These are phyloP conservation scores for Grosmannia penicillata DNA, from an alignment of 2,329 filamentous ascomycete genomes.

Conservation along the genomic window DNA sequence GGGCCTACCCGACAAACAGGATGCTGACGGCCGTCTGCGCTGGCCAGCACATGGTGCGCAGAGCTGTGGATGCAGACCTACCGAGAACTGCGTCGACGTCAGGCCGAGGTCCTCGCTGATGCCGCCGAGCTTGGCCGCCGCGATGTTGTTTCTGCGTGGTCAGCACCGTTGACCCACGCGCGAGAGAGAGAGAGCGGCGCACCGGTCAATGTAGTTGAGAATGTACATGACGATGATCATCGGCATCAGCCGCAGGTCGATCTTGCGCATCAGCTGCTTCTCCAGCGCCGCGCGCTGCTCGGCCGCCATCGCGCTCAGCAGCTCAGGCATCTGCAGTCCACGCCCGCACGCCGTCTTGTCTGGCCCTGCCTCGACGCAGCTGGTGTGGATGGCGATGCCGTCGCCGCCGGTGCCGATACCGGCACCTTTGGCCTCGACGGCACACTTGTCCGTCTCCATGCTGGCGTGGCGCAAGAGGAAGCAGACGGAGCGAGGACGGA, in stretches of 20 bases:
- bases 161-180: neutral
- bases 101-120: constrained; percentile 29
- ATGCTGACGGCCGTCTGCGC: constrained; percentile 5
- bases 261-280: constrained; percentile 39
- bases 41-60: too few species aligned
- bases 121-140: constrained; percentile 28
- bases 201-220: constrained; percentile 41
- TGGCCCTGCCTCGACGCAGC: too few species aligned
- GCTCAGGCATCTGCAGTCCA: constrained; percentile 18
- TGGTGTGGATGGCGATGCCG: too few species aligned
- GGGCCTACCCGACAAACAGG: constrained; percentile 3
- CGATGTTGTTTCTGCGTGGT: constrained; percentile 21
- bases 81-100: constrained; percentile 14
- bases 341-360: constrained; percentile 24
- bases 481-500: too few species aligned
- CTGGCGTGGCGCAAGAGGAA: too few species aligned
- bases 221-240: constrained; percentile 50
- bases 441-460: too few species aligned
- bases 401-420: too few species aligned
- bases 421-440: too few species aligned
- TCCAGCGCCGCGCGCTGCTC: constrained; percentile 26
- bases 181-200: neutral
- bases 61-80: too few species aligned
- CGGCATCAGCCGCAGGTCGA: constrained; percentile 44
- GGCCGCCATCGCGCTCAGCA: constrained; percentile 5